Evolutionary conservation across 495 filamentous ascomycete species (phyloP), one percentile per base, ranked within the genome.

Genomic region (Talaromyces liani): DNA sequence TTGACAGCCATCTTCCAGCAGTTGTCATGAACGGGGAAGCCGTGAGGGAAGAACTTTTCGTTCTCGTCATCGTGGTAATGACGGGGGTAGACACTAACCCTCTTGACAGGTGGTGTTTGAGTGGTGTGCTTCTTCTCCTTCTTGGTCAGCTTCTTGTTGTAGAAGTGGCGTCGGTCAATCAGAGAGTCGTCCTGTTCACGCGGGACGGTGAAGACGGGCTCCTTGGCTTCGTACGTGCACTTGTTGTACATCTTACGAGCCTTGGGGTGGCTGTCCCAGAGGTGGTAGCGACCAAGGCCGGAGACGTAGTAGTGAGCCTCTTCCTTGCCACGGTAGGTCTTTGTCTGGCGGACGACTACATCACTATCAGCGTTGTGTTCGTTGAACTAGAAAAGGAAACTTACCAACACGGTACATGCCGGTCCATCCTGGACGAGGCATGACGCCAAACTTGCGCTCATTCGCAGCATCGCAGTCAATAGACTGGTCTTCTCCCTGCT

Each of bases 1-100:
- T n/a, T 39, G 22, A 18, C 61, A 8, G 51, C 51, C 61, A 63
- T 29, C 6, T 53, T 39, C 61, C 61, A 63, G 61, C 61, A 63
- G 7, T 56, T 31, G 22, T 39, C 47, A 39, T 63, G 47, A 31
- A 63, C 53, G 8, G 61, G 61, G 27, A 54, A 63, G 16, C 61
- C 61, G 18, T 63, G 61, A 22, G 61, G 61, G 14, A 49, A 63
- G 18, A 63, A 20, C 6, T 34, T 29, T 45, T 55, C 24, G 25
- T 60, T 41, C 22, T 47, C 12, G 8, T 45, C 22, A 27, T 60
- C 36, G 22, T 60, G 20, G 20, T 41, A 60, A 60, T 60, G 58
- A 12, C 33, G 14, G 0, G 58, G 58, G 22, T 59, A 60, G 18
- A 60, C 58, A n/a, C 18, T 60, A 24, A 60, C 36, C 4, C 57